Conservation (phyloP, 805 yeast genomes). For the Lachancea nothofagi region DNA sequence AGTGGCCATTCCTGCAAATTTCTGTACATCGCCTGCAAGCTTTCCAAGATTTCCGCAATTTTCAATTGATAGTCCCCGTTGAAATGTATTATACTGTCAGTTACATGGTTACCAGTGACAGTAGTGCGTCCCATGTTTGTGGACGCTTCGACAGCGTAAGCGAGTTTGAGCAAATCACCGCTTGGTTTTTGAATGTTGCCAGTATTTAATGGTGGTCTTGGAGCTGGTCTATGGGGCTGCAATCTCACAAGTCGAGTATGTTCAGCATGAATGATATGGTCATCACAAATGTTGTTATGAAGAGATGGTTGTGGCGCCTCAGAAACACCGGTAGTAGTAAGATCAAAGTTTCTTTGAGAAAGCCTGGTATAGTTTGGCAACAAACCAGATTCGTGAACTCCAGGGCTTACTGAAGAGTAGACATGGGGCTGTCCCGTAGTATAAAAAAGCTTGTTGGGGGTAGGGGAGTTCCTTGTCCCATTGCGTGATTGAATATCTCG, state of each 20-base stretch:
- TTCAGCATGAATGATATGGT: neutral
- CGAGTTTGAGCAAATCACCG: conserved; percentile 3
- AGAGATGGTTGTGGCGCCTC: neutral
- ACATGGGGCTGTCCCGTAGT: conserved; percentile 1
- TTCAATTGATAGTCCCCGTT: conserved; percentile 10
- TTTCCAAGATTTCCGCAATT: conserved; percentile 6
- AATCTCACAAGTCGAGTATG: neutral
- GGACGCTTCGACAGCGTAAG: conserved; percentile 8
- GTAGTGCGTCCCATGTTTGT: neutral
- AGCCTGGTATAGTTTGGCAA: neutral
- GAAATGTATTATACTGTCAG: conserved; percentile 2
- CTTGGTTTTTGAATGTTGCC: conserved; percentile 5
- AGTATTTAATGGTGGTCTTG: neutral
- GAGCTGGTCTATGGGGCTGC: neutral
- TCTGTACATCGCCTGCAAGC: neutral
- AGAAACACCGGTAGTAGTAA: neutral
- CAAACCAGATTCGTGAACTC: neutral
- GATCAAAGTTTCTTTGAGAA: neutral
- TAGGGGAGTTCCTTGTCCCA: neutral
- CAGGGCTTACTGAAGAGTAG: neutral
- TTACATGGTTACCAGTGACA: neutral
- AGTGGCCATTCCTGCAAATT: conserved; percentile 9
- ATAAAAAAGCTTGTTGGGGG: neutral
- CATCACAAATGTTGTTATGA: neutral
- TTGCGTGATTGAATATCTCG: conserved; percentile 1